These are phyloP conservation scores for Inosperma sp. DNA, from an alignment of 768 basidiomycete species.

Conservation along the genomic window DNA sequence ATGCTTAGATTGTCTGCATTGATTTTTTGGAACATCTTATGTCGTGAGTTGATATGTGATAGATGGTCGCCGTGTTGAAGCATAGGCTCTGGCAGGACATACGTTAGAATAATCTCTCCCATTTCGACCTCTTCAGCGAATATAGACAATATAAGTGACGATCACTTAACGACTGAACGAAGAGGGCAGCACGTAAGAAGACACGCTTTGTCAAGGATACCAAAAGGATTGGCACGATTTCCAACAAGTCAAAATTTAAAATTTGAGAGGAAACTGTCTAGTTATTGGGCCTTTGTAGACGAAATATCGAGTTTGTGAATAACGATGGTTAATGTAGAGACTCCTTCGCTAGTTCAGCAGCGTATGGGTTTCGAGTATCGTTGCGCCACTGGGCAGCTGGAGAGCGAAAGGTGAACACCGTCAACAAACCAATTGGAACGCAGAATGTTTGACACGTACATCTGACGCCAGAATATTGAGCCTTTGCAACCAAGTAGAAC, in stretches of 20 bases:
- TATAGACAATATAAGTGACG: too few species aligned
- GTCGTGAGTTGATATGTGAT: too few species aligned
- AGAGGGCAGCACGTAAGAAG: too few species aligned
- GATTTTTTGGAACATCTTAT: too few species aligned
- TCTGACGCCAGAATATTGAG: slow-evolving; percentile 65
- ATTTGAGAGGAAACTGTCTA: neutral
- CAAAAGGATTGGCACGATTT: neutral
- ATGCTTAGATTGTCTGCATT: too few species aligned
- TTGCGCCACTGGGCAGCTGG: slow-evolving; percentile 59
- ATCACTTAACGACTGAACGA: too few species aligned
- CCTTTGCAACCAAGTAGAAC: slow-evolving; percentile 59
- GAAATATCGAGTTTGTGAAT: neutral
- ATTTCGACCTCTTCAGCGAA: too few species aligned
- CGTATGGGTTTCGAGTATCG: slow-evolving; percentile 81
- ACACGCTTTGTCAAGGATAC: too few species aligned
- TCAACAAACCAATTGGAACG: neutral
- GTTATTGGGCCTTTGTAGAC: neutral
- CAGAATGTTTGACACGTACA: slow-evolving; percentile 45
- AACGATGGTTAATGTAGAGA: slow-evolving; percentile 37
- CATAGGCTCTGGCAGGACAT: too few species aligned
- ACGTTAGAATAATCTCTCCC: too few species aligned
- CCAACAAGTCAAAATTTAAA: neutral
- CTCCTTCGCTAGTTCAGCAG: slow-evolving; percentile 68
- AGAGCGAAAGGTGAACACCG: slow-evolving; percentile 7
- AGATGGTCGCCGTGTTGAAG: too few species aligned